phyloP scores from a whole-genome alignment of 129 eudicot species.

The Daucus carota region DNA sequence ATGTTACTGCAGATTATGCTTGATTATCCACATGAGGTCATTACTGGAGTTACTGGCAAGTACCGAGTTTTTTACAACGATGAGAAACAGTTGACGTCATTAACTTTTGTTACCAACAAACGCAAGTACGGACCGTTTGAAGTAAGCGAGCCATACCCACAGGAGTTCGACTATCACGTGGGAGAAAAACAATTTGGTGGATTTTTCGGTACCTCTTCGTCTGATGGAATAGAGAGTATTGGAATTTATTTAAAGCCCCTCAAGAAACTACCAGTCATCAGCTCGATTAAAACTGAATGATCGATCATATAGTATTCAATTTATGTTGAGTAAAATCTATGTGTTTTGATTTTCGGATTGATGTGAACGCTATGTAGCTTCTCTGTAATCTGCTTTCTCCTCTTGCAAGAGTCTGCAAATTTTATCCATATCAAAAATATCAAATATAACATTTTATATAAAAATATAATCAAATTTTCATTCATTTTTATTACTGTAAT shows the following conservation, averaged over 20 bases:
- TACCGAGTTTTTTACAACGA: no score
- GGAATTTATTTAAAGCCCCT: neutral
- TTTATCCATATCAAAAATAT: no score
- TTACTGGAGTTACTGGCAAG: neutral
- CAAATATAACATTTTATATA: no score
- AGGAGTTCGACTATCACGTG: neutral
- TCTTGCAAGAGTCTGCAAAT: no score
- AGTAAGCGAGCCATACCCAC: neutral
- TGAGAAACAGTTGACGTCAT: neutral
- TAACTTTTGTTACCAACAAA: neutral
- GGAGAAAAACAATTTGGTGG: neutral
- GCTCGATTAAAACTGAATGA: neutral
- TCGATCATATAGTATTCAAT: neutral
- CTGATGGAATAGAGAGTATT: neutral
- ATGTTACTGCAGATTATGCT: neutral
- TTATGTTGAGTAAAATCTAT: no score
- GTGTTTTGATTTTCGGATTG: no score
- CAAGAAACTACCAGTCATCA: neutral
- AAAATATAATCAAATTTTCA: no score
- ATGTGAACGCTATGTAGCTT: no score
- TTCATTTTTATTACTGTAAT: no score
- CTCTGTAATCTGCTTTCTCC: no score
- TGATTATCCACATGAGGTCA: neutral
- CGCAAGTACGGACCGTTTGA: neutral
- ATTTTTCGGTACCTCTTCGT: neutral